Evolutionary conservation across 768 basidiomycete genomes (phyloP).

Genomic region (Serpula lacrymans): DNA sequence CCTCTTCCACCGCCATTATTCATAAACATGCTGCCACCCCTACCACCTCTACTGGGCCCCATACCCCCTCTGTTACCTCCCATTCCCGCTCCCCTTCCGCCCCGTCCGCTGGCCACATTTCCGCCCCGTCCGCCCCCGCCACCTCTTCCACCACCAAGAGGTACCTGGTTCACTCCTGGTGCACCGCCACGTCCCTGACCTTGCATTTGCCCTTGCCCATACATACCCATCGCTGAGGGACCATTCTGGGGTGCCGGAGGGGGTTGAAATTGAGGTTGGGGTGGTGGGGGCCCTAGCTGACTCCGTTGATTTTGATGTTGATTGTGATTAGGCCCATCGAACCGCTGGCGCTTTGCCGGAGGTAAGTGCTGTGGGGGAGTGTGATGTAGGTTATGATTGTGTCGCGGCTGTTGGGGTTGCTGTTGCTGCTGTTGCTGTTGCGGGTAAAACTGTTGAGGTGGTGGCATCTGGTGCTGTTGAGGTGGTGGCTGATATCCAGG

Average conservation of each 20-base stretch:
- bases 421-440: constrained; percentile 36
- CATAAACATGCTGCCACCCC: constrained; percentile 32
- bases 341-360: constrained; percentile 87
- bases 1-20: constrained; percentile 38
- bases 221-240: constrained; percentile 17
- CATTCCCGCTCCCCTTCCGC: constrained; percentile 52
- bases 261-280: constrained; percentile 58
- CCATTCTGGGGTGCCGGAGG: constrained; percentile 23
- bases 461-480: constrained; percentile 28
- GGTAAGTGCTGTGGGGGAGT: constrained; percentile 79
- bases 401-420: constrained; percentile 40
- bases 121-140: constrained; percentile 44
- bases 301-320: constrained; percentile 34
- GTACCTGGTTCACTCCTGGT: constrained; percentile 39
- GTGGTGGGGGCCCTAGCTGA: constrained; percentile 49
- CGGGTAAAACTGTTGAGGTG: constrained; percentile 40
- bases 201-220: constrained; percentile 23
- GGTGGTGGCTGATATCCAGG: constrained; percentile 44
- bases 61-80: constrained; percentile 42
- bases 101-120: constrained; percentile 23
- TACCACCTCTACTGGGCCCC: constrained; percentile 38
- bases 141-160: constrained; percentile 42
- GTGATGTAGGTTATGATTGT: constrained; percentile 52
- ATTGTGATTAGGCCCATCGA: constrained; percentile 70
- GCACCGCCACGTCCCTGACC: constrained; percentile 38